Conservation (phyloP, 192 early-diverging fungal genomes). For the Backusella macrospora region DNA sequence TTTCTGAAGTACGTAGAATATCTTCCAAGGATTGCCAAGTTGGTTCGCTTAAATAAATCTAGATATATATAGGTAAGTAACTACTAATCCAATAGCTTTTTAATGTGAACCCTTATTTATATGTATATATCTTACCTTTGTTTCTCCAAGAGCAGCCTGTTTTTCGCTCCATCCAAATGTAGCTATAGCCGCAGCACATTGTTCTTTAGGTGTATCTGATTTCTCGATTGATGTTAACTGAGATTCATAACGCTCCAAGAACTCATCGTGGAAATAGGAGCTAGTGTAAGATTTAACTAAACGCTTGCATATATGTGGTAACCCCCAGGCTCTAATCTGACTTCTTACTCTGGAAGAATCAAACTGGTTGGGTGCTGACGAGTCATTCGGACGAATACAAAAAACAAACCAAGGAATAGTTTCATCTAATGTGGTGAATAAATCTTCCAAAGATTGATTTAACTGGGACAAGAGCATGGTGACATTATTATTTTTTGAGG, state of each 20-base stretch:
- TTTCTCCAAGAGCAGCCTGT: conserved; percentile 62
- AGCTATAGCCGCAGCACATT: conserved; percentile 52
- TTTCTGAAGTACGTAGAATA: conserved; percentile 71
- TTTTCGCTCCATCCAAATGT: conserved; percentile 60
- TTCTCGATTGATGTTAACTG: background rate
- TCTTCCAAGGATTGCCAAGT: conserved; percentile 88
- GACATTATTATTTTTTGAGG: conserved; percentile 45
- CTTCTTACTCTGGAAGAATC: conserved; percentile 69
- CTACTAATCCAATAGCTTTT: background rate
- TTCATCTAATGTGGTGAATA: conserved; percentile 72
- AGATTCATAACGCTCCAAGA: conserved; percentile 67
- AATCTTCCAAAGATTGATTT: conserved; percentile 68
- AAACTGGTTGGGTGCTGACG: conserved; percentile 59
- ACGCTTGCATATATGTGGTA: conserved; percentile 68
- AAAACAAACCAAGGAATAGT: conserved; percentile 81
- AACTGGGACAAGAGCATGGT: conserved; percentile 65
- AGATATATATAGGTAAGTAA: background rate
- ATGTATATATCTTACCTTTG: conserved; percentile 38
- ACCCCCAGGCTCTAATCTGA: conserved; percentile 73
- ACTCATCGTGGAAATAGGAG: conserved; percentile 74
- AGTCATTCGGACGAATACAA: conserved; percentile 77
- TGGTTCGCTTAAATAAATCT: conserved; percentile 74
- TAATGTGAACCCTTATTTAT: background rate
- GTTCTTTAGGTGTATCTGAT: conserved; percentile 23
- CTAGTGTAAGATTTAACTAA: conserved; percentile 75